Evolutionary conservation across 1,139 yeast species (phyloP).

Genomic region (Pichia sp.): DNA sequence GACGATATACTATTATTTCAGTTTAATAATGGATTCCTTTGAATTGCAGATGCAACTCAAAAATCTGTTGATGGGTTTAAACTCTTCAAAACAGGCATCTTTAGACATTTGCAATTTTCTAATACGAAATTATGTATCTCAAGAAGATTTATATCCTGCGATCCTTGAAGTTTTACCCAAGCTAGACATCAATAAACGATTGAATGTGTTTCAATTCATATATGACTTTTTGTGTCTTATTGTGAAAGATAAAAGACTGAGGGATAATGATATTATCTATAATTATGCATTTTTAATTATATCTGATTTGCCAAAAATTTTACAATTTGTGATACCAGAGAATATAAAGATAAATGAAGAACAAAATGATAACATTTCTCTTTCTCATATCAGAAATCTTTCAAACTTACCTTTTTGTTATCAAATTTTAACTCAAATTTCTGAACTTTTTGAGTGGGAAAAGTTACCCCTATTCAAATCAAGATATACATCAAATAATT

Average conservation of each 20-base stretch:
- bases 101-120: constrained; percentile 55
- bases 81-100: constrained; percentile 56
- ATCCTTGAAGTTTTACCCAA: constrained; percentile 61
- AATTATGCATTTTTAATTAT: constrained; percentile 41
- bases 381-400: constrained; percentile 19
- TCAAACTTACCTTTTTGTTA: constrained; percentile 47
- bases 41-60: constrained; percentile 68
- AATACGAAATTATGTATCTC: constrained; percentile 49
- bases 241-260: constrained; percentile 11
- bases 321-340: constrained; percentile 47
- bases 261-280: constrained; percentile 10
- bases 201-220: constrained; percentile 63
- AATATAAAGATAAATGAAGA: constrained; percentile 24
- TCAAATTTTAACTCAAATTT: constrained; percentile 25
- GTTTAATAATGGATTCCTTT: constrained; percentile 61
- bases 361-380: neutral
- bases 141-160: constrained; percentile 68
- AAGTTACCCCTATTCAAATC: constrained; percentile 22
- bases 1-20: neutral
- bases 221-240: constrained; percentile 47
- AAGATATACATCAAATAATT: constrained; percentile 28
- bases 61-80: constrained; percentile 52
- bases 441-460: constrained; percentile 16
- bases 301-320: constrained; percentile 39
- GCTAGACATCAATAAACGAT: constrained; percentile 51